phyloP scores from a whole-genome alignment of 352 stramenopile species.

The Phytophthora citricola region DNA sequence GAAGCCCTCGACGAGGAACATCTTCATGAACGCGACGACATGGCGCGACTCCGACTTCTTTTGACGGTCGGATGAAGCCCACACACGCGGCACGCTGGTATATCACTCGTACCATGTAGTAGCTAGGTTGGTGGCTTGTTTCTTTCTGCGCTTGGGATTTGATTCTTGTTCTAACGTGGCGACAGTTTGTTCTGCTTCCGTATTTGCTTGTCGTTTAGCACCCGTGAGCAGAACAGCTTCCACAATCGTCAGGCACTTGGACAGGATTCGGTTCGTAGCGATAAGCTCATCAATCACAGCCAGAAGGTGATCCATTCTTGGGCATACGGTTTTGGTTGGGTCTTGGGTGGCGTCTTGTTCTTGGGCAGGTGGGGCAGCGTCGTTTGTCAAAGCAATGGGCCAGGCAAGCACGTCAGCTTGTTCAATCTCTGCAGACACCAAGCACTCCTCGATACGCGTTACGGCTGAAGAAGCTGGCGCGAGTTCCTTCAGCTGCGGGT shows the following conservation, averaged over 20 bases:
- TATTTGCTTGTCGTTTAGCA: not conserved
- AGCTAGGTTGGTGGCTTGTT: conserved; percentile 4
- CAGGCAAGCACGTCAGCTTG: not conserved
- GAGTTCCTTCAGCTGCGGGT: conserved; percentile 14
- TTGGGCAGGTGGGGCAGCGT: not conserved
- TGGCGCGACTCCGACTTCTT: conserved; percentile 30
- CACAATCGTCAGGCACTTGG: not conserved
- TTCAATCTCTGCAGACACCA: not conserved
- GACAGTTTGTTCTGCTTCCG: no score
- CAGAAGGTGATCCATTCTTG: not conserved
- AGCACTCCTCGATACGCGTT: conserved; percentile 1
- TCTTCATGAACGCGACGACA: conserved; percentile 32
- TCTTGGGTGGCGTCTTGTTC: not conserved
- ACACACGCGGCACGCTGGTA: not conserved
- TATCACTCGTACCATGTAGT: conserved; percentile 24
- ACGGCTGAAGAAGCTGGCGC: not conserved
- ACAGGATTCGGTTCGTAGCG: not conserved
- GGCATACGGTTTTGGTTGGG: not conserved
- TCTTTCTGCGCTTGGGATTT: conserved; percentile 7
- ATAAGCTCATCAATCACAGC: conserved; percentile 18
- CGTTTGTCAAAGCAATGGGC: not conserved
- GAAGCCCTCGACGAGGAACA: conserved; percentile 10
- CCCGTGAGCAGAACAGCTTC: no score
- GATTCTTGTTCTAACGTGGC: conserved; percentile 6
- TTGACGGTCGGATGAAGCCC: conserved; percentile 9